Base-by-base conservation (phyloP, 2,329 filamentous ascomycete genomes). In the Penicillium sp. region DNA sequence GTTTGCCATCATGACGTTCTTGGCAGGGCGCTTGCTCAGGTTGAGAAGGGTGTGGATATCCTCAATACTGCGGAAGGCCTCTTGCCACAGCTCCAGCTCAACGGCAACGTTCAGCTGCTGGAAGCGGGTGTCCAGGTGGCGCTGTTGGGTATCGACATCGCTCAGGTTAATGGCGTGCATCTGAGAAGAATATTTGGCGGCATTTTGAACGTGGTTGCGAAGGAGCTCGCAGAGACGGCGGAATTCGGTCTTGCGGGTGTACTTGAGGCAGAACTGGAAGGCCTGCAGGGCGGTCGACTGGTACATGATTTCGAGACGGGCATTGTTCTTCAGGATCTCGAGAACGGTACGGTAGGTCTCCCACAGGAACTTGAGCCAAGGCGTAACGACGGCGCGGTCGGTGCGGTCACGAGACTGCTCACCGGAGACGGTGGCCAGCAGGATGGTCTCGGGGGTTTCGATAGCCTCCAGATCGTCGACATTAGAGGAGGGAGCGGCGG, bases 1-100 rank as follows among this genome's bases (percentile, higher is more conserved):
- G 77, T 97, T 98, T 74, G 93, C 93, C 93, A 98, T 98, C 93
- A 98, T 97, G 67, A 96, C 79, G 69, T 96, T 96, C 85, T 97
- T 97, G 44, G 93, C 86, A 31, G 90, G 90, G 46, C 93, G 87
- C 81, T 97, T 97, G 85, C 91, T 97, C 60, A 97, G 80, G 76
- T 86, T 97, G 59, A 98, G 83, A 45, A 98, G 82, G 42, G 90
- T 97, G 76, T 98, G 93, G 60, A 97, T 97, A 68, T 98, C 93
- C 75, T 98, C 93, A 40, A 98, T 91, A 66, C 89, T 96, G 70
- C 93, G 87, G 86, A 98, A 98, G 56, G 93, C 93, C 76, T 98
- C 93, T 74, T 98, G 93, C 93, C 93, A 98, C 36, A 98, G 76
- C 74, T 98, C 93, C 47, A 98, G 80, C 75, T 98, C 93, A 49